These are phyloP conservation scores for Ambispora gerdemannii DNA, from an alignment of 192 early-diverging fungal genomes.

Conservation along the genomic window DNA sequence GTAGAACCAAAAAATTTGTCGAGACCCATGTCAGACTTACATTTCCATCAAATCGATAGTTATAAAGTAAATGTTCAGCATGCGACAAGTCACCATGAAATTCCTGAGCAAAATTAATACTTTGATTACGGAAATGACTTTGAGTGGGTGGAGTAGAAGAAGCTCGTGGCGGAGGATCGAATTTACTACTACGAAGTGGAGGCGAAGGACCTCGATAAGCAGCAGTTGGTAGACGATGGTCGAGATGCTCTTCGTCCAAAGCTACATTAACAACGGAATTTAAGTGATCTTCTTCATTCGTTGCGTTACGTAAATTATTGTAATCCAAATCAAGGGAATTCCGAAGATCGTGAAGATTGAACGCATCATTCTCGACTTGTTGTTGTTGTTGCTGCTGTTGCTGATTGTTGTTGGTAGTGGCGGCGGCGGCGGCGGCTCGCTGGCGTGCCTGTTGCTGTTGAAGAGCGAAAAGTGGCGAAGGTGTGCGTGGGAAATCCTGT, in stretches of 20 bases:
- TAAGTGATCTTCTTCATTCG: conserved; percentile 51
- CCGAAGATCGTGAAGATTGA: conserved; percentile 37
- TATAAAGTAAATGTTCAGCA: conserved; percentile 49
- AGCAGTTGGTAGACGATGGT: conserved; percentile 37
- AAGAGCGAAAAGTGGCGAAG: conserved; percentile 49
- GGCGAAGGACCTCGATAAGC: conserved; percentile 30
- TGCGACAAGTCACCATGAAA: conserved; percentile 38
- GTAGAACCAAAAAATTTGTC: neutral
- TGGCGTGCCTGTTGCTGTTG: conserved; percentile 44
- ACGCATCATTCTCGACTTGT: conserved; percentile 38
- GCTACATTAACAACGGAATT: conserved; percentile 60
- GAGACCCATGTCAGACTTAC: conserved; percentile 33
- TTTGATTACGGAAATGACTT: conserved; percentile 43
- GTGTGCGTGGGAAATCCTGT: conserved; percentile 56
- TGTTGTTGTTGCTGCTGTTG: conserved; percentile 35
- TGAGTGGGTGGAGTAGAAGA: conserved; percentile 67
- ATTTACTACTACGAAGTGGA: conserved; percentile 40
- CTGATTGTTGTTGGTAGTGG: too few relatives aligned
- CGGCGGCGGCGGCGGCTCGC: conserved; percentile 37
- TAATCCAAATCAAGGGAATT: conserved; percentile 41
- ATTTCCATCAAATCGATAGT: conserved; percentile 44
- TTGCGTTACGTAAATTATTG: conserved; percentile 34
- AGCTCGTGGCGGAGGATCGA: conserved; percentile 57
- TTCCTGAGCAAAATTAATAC: conserved; percentile 39
- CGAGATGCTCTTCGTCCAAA: conserved; percentile 53